These are phyloP conservation scores for Botryotinia globosa DNA, from an alignment of 2,329 filamentous ascomycete species.

Conservation along the genomic window DNA sequence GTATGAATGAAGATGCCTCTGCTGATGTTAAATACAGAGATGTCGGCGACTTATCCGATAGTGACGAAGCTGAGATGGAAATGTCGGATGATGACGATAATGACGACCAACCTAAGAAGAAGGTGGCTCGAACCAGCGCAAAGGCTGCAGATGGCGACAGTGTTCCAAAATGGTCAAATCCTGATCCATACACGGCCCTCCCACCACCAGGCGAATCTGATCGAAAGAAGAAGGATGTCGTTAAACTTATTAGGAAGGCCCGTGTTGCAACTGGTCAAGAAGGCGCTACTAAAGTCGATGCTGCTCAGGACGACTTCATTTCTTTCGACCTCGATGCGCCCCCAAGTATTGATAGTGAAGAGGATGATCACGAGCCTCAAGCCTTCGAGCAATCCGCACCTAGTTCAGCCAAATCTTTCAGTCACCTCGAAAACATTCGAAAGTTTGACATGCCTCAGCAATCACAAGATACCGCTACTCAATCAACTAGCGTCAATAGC, in stretches of 20 bases:
- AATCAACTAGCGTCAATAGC: neutral
- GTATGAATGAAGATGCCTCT: slow-evolving; percentile 37
- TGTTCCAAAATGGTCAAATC: slow-evolving; percentile 87
- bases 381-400: slow-evolving; percentile 26
- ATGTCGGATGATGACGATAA: slow-evolving; percentile 49
- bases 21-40: slow-evolving; percentile 50
- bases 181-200: slow-evolving; percentile 86
- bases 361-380: slow-evolving; percentile 20
- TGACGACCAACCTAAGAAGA: slow-evolving; percentile 43
- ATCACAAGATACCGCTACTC: neutral
- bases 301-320: slow-evolving; percentile 79
- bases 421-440: slow-evolving; percentile 18
- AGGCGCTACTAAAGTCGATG: slow-evolving; percentile 50
- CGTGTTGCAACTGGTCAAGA: slow-evolving; percentile 57
- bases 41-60: slow-evolving; percentile 59
- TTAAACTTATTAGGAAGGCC: slow-evolving; percentile 88
- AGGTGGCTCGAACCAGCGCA: slow-evolving; percentile 43
- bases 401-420: slow-evolving; percentile 6
- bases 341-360: slow-evolving; percentile 29
- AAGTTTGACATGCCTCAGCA: slow-evolving; percentile 14
- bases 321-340: slow-evolving; percentile 65
- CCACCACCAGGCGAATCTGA: slow-evolving; percentile 73
- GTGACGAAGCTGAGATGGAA: slow-evolving; percentile 60
- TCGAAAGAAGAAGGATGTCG: slow-evolving; percentile 79
- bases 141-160: slow-evolving; percentile 44